Evolutionary conservation across 2,329 filamentous ascomycete species (phyloP).

Genomic region (Macrophomina phaseolina): DNA sequence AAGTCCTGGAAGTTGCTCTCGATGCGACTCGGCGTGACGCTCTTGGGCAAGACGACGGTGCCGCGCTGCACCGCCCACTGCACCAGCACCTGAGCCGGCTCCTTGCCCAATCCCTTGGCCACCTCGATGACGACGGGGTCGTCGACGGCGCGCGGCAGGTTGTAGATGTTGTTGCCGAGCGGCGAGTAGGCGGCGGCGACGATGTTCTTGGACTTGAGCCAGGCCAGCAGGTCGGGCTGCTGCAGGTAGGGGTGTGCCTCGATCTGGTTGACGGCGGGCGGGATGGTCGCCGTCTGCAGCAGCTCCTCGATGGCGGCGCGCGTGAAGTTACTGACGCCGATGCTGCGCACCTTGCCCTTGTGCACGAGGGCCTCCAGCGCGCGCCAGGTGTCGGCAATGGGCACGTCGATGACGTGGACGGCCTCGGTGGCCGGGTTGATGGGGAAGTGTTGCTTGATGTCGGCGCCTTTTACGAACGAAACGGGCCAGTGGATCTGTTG

Average conservation of each 20-base stretch:
- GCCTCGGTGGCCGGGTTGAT: constrained; percentile 61
- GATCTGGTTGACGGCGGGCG: constrained; percentile 63
- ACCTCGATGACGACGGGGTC: constrained; percentile 69
- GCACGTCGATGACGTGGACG: constrained; percentile 48
- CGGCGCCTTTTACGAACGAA: constrained; percentile 75
- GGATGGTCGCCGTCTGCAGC: constrained; percentile 42
- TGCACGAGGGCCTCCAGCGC: constrained; percentile 46
- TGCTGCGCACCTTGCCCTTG: constrained; percentile 48
- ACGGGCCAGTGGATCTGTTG: constrained; percentile 66
- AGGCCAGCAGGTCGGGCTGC: constrained; percentile 63
- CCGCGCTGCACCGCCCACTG: constrained; percentile 84
- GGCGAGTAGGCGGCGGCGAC: constrained; percentile 55
- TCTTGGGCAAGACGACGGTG: constrained; percentile 82
- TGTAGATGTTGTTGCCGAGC: constrained; percentile 64
- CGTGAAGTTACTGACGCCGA: constrained; percentile 43
- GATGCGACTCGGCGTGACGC: constrained; percentile 38
- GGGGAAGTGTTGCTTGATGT: constrained; percentile 61
- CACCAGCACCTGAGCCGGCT: constrained; percentile 79
- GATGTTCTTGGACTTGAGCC: constrained; percentile 55
- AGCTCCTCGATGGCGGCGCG: constrained; percentile 32
- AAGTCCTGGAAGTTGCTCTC: constrained; percentile 42
- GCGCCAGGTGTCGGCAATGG: constrained; percentile 51
- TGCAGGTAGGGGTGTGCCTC: constrained; percentile 73
- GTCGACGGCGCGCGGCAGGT: constrained; percentile 70
- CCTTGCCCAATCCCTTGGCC: constrained; percentile 74